Base-by-base conservation (phyloP, 1,139 yeast species). In the Magnusiomyces ingens region DNA sequence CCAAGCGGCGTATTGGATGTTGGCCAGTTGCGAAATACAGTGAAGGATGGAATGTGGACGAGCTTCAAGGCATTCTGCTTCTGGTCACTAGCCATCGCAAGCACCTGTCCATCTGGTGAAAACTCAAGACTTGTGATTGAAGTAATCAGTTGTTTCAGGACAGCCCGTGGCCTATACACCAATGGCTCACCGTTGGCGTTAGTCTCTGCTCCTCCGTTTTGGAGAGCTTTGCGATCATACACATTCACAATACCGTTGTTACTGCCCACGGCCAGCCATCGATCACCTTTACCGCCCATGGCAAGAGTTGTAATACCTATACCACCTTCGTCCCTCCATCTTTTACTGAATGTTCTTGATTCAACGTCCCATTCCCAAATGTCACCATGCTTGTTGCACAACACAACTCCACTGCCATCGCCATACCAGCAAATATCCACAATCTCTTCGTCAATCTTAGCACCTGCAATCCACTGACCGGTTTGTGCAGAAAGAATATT, bases 1-100 rank as follows among this genome's bases (percentile, higher is more conserved):
- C 99, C 99, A 60, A 94, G 77, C 2, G 99, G 99, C 0, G 99
- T 91, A 8, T 90, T 93, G 55, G 93, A 83, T 1, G 98, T 93
- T 19, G 99, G 99, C 99, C 99, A 94, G 74, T 94, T 94, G 54
- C 83, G 77, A 70, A 83, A 94, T 2, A 88, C 96, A 12, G 88
- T 80, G 57, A 93, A 90, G 11, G 90, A 78, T 12, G 98, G 96
- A 56, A 93, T 71, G 65, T 94, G 99, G 13, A 90, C 93, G 60
- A 94, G 69, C 64, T 91, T 79, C 59, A 94, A 74, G 1, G 96
- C 89, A 68, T 94, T 98, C 64, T 85, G 81, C 71, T 85, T 82
- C 4, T 86, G 93, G 62, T 95, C 77, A 6, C 95, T 85, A 0
- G 96, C 95, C 62, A 91, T 78, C 61, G 89, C 85, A 57, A 94